These are phyloP conservation scores for Colletotrichum godetiae DNA, from an alignment of 2,329 filamentous ascomycete genomes.

Conservation along the genomic window DNA sequence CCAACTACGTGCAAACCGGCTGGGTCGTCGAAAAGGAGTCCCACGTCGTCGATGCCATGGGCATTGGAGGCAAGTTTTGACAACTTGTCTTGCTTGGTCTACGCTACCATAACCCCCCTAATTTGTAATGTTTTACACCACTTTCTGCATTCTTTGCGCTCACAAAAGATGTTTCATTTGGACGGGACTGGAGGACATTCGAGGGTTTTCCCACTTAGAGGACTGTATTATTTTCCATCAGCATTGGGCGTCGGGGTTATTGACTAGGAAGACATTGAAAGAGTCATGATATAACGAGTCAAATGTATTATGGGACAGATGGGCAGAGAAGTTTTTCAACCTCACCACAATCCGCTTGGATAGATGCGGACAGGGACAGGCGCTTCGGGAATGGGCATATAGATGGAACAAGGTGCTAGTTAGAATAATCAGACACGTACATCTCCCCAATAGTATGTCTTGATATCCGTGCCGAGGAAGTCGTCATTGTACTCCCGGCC, in stretches of 20 bases:
- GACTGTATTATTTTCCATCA: constrained; percentile 15
- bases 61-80: constrained; percentile 12
- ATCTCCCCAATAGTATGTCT: constrained; percentile 66
- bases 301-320: constrained; percentile 26
- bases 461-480: constrained; percentile 60
- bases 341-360: constrained; percentile 11
- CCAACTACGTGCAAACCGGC: constrained; percentile 35
- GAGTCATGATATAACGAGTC: constrained; percentile 32
- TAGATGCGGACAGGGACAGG: constrained; percentile 1
- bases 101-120: not conserved
- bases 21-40: constrained; percentile 30
- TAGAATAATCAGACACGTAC: constrained; percentile 30
- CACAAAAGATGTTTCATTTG: constrained; percentile 8
- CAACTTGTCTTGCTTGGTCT: not conserved
- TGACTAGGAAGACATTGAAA: constrained; percentile 6
- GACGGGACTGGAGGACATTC: not conserved
- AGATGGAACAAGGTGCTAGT: constrained; percentile 10
- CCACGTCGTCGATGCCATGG: constrained; percentile 33
- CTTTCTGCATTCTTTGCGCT: not conserved
- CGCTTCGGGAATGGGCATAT: constrained; percentile 16
- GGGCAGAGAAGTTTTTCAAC: not conserved
- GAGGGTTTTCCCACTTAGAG: not conserved
- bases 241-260: constrained; percentile 26
- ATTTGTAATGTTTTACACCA: not conserved
- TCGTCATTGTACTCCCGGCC: constrained; percentile 60